Base-by-base conservation (phyloP, 208 protist genomes). In the Phytomonas francai region DNA sequence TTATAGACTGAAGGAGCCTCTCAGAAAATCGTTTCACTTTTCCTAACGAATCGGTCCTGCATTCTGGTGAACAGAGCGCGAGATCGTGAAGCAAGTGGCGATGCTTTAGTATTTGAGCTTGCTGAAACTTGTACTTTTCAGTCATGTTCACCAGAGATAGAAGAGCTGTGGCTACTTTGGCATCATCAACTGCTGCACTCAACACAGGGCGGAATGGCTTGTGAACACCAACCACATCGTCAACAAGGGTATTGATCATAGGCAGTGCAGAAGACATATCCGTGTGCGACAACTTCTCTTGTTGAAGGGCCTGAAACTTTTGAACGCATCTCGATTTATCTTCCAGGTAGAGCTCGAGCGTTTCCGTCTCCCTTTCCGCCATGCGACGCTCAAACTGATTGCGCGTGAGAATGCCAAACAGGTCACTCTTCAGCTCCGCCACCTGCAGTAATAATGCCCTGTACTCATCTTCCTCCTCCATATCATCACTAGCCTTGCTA, bases 341-440 rank as follows among this genome's bases (percentile, higher is more conserved):
- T 14, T 60, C 28, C 57, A 60, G 30, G 30, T 32, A 19, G 28
- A 7, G 27, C 57, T 60, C 28, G 14, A 60, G 57, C 30, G 57
- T 60, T 14, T 77, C 68, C 27, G 70, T 67, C 45, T 87, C 79
- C 5, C 68, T 70, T 14, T 67, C 64, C 25, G 76, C 76, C 51
- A 85, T 77, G 56, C 64, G 80, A 45, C 84, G 62, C n/a, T 67
- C 70, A 59, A 87, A 81, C 11, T 34, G 19, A 28, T 83, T 63
- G 27, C 71, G 71, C 0, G 59, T 67, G 0, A 11, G 57, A 7
- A 66, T 67, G 33, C 74, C 66, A 39, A 64, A 39, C 30, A 75
- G 67, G 31, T 72, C 56, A 14, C 76, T 63, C 60, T 87, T 79
- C 68, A 81, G 33, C 32, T 84, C 83, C 2, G 81, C 79, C 1